Percentiles rank a stretch among this genome's conserved stretches.
Evolutionary conservation across 2,329 filamentous ascomycete species (phyloP).

Genomic region (Aspergillus sp.): DNA sequence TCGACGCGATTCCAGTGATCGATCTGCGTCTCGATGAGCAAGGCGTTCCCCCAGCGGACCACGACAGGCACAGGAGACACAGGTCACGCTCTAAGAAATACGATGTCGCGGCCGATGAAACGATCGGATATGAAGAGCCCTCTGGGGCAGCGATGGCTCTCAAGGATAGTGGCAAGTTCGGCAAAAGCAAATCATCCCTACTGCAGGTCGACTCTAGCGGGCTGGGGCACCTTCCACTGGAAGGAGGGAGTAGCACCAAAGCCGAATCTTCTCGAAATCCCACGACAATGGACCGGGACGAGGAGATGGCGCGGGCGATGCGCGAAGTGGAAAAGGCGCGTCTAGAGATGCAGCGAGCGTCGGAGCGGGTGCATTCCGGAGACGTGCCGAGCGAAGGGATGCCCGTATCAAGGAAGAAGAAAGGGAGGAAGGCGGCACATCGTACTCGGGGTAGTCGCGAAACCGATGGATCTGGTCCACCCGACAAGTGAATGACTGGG

Average conservation of each 20-base stretch:
- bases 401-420: conserved; percentile 51
- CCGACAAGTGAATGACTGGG: no score
- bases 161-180: conserved; percentile 20
- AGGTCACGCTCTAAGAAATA: conserved; percentile 48
- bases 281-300: conserved; percentile 61
- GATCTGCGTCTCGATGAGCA: conserved; percentile 66
- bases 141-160: conserved; percentile 21
- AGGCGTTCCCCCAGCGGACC: conserved; percentile 14
- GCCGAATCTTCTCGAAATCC: conserved; percentile 35
- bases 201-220: conserved; percentile 82
- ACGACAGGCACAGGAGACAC: conserved; percentile 21
- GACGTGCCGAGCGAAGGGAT: conserved; percentile 38
- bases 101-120: conserved; percentile 65
- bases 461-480: no score
- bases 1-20: conserved; percentile 95
- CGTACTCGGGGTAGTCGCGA: neutral
- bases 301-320: conserved; percentile 84
- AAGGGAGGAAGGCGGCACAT: conserved; percentile 16
- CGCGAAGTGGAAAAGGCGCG: conserved; percentile 78
- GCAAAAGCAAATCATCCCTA: conserved; percentile 52
- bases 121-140: conserved; percentile 42
- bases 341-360: conserved; percentile 63
- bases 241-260: conserved; percentile 30
- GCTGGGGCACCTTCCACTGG: conserved; percentile 62
- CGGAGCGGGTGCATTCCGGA: conserved; percentile 42